A percentile compares a stretch with the other conserved stretches of the same genome.
These are phyloP conservation scores for Emmonsiellopsis sp. DNA, from an alignment of 2,329 filamentous ascomycete genomes.

Conservation along the genomic window DNA sequence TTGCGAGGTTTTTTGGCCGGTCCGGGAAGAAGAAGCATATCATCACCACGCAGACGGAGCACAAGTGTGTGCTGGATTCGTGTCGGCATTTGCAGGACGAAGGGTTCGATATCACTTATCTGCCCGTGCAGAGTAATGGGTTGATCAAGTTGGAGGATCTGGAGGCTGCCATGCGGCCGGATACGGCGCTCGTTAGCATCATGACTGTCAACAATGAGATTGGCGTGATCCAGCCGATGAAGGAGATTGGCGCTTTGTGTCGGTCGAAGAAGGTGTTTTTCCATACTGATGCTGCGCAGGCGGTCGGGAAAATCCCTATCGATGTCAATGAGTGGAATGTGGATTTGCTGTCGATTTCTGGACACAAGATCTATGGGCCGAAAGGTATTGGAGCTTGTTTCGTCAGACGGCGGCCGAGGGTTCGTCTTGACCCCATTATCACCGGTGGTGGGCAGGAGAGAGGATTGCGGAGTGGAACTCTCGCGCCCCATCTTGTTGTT, in stretches of 20 bases:
- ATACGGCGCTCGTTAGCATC: conserved; percentile 87
- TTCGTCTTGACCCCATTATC: conserved; percentile 92
- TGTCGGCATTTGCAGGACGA: conserved; percentile 95
- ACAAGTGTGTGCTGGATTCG: conserved; percentile 97
- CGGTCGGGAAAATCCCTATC: conserved; percentile 94
- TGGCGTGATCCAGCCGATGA: conserved; percentile 93
- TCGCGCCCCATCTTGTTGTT: conserved; percentile 79
- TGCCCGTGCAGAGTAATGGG: conserved; percentile 82
- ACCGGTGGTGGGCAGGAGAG: conserved; percentile 93
- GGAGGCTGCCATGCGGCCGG: conserved; percentile 79
- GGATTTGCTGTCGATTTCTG: conserved; percentile 97
- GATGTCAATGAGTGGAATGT: conserved; percentile 98
- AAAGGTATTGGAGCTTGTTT: conserved; percentile 97
- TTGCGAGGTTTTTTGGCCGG: conserved; percentile 87
- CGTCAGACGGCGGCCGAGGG: conserved; percentile 81
- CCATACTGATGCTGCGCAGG: conserved; percentile 93
- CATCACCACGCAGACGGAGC: conserved; percentile 93
- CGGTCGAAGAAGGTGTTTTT: conserved; percentile 91
- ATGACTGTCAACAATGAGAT: conserved; percentile 99
- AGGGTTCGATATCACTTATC: conserved; percentile 92
- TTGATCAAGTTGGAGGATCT: conserved; percentile 75
- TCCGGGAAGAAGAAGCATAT: conserved; percentile 97
- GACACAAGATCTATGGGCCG: conserved; percentile 96
- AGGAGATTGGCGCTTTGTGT: conserved; percentile 88
- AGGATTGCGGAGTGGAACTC: conserved; percentile 85